Evolutionary conservation across 1,139 yeast genomes (phyloP).

Genomic region (Lodderomyces margitis): DNA sequence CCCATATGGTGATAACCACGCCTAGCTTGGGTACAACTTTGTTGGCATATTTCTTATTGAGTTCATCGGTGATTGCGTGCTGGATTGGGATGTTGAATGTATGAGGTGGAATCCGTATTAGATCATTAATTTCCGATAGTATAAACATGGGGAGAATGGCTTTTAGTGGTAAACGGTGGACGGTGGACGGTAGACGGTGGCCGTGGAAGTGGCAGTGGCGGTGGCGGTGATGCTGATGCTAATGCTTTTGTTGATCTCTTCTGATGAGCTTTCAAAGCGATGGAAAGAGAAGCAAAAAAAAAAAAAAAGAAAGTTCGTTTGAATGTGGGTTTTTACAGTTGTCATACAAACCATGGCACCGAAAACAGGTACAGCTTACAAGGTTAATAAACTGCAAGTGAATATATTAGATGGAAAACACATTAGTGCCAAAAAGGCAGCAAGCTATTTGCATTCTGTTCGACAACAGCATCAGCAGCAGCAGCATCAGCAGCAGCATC

Average conservation of each 20-base stretch:
- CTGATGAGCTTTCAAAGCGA: not conserved
- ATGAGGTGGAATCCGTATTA: conserved; percentile 86
- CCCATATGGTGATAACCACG: conserved; percentile 81
- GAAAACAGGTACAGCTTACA: not conserved
- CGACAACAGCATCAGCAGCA: conserved; percentile 7
- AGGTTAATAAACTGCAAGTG: conserved; percentile 3
- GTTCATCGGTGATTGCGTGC: conserved; percentile 73
- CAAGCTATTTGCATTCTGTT: conserved; percentile 33
- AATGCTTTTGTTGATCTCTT: too few species aligned
- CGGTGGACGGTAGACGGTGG: not conserved
- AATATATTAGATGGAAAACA: conserved; percentile 7
- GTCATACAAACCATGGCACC: not conserved
- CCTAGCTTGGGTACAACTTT: conserved; percentile 82
- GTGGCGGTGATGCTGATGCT: not conserved
- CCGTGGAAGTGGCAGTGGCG: conserved; percentile 2
- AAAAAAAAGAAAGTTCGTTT: not conserved
- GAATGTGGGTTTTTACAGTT: too few species aligned
- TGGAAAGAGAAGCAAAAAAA: not conserved
- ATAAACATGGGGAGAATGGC: conserved; percentile 88
- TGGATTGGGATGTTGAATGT: conserved; percentile 70
- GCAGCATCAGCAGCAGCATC: conserved; percentile 3
- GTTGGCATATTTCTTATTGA: conserved; percentile 82
- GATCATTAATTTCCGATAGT: conserved; percentile 73
- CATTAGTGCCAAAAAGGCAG: conserved; percentile 31
- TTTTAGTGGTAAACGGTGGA: not conserved